Conservation (phyloP, 2,329 filamentous ascomycete genomes). For the Chrysoporthe puriensis region DNA sequence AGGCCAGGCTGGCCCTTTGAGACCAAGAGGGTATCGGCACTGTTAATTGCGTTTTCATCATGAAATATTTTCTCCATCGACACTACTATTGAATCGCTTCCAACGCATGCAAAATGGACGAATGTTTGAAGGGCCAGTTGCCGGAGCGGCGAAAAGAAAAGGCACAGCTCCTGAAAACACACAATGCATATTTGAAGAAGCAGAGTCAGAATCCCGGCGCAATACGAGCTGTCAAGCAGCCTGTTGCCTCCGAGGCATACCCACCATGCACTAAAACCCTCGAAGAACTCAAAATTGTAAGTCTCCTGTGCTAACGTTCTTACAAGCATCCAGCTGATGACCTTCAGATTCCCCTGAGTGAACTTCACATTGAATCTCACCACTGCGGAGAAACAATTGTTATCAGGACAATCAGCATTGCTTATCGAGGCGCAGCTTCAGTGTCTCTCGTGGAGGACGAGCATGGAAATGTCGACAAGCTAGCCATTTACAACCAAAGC, state of each 20-base stretch:
- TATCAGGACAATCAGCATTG: background rate
- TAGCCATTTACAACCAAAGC: slow-evolving; percentile 44
- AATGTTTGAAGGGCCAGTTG: background rate
- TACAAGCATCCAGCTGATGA: background rate
- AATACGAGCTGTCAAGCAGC: background rate
- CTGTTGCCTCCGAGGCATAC: background rate
- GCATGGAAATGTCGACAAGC: slow-evolving; percentile 41
- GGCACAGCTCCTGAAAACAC: background rate
- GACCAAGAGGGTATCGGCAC: background rate
- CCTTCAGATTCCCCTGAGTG: background rate
- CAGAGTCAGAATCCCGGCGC: background rate
- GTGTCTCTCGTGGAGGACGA: slow-evolving; percentile 43
- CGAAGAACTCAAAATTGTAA: background rate
- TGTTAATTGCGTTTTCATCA: background rate
- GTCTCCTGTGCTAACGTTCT: background rate
- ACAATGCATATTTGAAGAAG: background rate
- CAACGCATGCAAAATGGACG: background rate
- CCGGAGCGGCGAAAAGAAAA: background rate
- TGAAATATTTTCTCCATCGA: background rate
- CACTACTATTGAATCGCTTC: background rate
- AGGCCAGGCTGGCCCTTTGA: background rate
- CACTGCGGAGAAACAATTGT: background rate
- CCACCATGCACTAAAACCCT: background rate
- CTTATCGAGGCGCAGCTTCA: slow-evolving; percentile 36
- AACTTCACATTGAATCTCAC: background rate